Conservation (phyloP, 2,329 filamentous ascomycete species). For the Pseudogymnoascus sp. region DNA sequence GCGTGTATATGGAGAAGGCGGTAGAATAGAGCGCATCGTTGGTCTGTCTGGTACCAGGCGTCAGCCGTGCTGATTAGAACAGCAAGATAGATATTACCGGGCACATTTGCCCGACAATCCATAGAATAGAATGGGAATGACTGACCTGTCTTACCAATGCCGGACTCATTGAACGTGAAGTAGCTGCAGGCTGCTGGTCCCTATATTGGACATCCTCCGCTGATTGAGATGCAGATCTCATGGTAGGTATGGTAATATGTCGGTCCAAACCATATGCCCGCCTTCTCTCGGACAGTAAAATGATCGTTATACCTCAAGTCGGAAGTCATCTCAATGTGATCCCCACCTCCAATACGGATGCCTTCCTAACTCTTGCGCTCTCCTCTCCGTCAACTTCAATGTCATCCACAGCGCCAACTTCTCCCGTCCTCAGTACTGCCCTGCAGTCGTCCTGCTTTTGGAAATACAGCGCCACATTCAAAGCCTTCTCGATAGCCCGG, state of each 20-base stretch:
- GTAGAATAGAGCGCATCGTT: not conserved
- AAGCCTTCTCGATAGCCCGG: constrained; percentile 26
- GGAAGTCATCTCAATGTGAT: constrained; percentile 5
- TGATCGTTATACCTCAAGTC: not conserved
- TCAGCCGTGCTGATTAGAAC: not conserved
- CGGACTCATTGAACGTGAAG: not conserved
- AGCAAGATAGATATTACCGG: not conserved
- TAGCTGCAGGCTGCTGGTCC: not conserved
- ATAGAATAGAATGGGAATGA: not conserved
- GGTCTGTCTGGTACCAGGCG: not conserved
- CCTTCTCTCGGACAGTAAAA: not conserved
- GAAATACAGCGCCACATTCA: constrained; percentile 24
- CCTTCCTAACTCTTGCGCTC: constrained; percentile 17
- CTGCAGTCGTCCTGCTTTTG: constrained; percentile 22
- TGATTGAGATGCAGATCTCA: not conserved
- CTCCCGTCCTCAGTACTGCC: constrained; percentile 25
- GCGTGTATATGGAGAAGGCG: constrained; percentile 5
- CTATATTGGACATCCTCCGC: not conserved
- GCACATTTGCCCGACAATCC: not conserved
- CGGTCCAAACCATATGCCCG: not conserved
- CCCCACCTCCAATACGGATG: constrained; percentile 18
- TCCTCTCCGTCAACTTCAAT: constrained; percentile 24
- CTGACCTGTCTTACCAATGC: not conserved
- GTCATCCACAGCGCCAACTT: constrained; percentile 30
- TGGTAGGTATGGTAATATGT: not conserved